Conservation (phyloP, 2,329 filamentous ascomycete species). For the Raffaelea deltoideospora region DNA sequence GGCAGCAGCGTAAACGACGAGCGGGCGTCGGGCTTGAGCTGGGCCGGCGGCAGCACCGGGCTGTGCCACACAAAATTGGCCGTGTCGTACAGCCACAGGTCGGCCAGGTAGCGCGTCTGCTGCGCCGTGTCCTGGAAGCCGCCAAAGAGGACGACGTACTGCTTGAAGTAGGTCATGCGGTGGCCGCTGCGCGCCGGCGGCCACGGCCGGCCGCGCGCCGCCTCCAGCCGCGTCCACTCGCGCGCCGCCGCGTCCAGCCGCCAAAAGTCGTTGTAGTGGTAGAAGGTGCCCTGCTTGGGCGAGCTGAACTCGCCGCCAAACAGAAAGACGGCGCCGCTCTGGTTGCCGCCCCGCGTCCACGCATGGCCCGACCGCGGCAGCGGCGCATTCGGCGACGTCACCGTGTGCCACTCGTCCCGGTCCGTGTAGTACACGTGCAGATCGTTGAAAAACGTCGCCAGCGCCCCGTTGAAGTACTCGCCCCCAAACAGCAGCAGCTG, state of each 20-base stretch:
- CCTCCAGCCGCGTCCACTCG: conserved; percentile 83
- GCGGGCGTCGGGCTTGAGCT: conserved; percentile 76
- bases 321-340: conserved; percentile 66
- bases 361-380: conserved; percentile 86
- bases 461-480: conserved; percentile 85
- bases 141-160: conserved; percentile 90
- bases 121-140: conserved; percentile 96
- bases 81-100: conserved; percentile 94
- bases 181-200: conserved; percentile 83
- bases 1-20: conserved; percentile 88
- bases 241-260: conserved; percentile 65
- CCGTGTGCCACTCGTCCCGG: conserved; percentile 76
- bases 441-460: conserved; percentile 59
- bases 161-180: conserved; percentile 93
- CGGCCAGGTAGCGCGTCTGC: conserved; percentile 82
- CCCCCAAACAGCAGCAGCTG: conserved; percentile 86
- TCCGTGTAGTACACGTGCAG: conserved; percentile 60
- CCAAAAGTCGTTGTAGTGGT: conserved; percentile 99
- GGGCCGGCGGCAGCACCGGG: conserved; percentile 58
- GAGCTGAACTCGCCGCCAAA: conserved; percentile 96
- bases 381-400: conserved; percentile 83
- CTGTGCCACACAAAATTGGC: conserved; percentile 72
- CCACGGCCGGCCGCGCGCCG: conserved; percentile 15
- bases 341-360: conserved; percentile 80
- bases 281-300: conserved; percentile 95